A percentile compares a stretch with the other conserved stretches of the same genome.
Conservation (phyloP, 257 asterid species). For the Solanum chaucha region DNA sequence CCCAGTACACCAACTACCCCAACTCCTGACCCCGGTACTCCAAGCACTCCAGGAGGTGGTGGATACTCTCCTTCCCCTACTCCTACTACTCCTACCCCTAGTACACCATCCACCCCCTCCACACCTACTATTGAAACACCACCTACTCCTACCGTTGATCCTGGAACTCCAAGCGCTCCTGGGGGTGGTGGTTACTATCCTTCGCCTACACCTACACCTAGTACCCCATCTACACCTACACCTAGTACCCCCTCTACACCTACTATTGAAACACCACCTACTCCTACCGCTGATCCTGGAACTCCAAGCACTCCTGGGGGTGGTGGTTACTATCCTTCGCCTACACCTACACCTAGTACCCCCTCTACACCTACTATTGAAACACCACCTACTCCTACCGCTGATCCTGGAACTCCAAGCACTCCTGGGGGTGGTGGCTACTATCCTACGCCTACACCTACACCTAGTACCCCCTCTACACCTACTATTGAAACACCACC, state of each 20-base stretch:
- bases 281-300: slow-evolving; percentile 13
- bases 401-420: slow-evolving; percentile 17
- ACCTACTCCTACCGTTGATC: slow-evolving; percentile 24
- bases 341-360: slow-evolving; percentile 11
- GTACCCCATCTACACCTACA: no score
- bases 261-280: background rate
- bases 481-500: background rate
- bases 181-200: no score
- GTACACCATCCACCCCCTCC: slow-evolving; percentile 5
- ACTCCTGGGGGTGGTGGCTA: slow-evolving; percentile 51
- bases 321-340: slow-evolving; percentile 31
- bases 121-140: background rate
- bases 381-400: slow-evolving; percentile 7
- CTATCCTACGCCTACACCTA: slow-evolving; percentile 1
- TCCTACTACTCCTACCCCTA: slow-evolving; percentile 25
- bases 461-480: background rate
- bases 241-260: slow-evolving; percentile 4
- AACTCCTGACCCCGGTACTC: slow-evolving; percentile 1
- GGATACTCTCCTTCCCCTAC: background rate
- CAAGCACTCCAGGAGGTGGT: background rate
- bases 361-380: background rate
- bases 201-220: no score
- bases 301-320: slow-evolving; percentile 36
- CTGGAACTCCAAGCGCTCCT: no score
- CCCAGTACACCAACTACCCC: background rate